Evolutionary conservation across 352 stramenopile genomes (phyloP), one percentile per base, ranked within the genome.

Genomic region (Pythium brachiatum): DNA sequence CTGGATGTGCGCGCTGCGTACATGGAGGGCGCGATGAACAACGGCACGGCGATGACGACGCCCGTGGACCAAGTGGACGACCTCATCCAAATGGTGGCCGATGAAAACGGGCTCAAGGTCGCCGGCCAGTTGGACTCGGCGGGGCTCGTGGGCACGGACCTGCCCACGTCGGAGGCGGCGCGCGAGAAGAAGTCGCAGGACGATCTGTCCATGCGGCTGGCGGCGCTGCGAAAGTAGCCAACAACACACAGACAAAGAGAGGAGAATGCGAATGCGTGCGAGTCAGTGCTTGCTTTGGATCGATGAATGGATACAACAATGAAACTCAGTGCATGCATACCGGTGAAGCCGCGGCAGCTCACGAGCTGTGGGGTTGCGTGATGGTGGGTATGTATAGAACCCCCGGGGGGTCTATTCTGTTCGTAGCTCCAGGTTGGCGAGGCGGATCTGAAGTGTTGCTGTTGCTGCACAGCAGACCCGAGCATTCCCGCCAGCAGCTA

Each of bases 1-100:
- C 93, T 99, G 76, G 97, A 99, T 77, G 97, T 99, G 38, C 96
- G 97, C 44, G 86, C 94, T 8, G 94, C 92, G 36, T 99, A 99
- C 78, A 99, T 99, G 97, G 96, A 99, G 62, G 83, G 92, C 53
- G 90, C 97, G 55, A 99, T 99, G 92, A 97, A 91, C 84, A 96
- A 88, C 55, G 97, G 92, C 39, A 99, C 95, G 32, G 94, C 95
- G 29, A 92, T 96, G 56, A 89, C 89, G 18, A 99, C 96, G 34
- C 97, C 97, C n/a, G 94, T 95, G 23, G 95, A 99, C 68, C 91
- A 99, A 62, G 97, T 99, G 13, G 95, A 99, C 73, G 82, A 90
- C 65, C 87, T 99, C 34, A 99, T 99, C 68, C 89, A 97, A 70
- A 97, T 98, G 88, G 96, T 99, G 13, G 97, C 97, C 2, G 97